These are phyloP conservation scores for Rhytidhysteron rufulum DNA, from an alignment of 2,329 filamentous ascomycete genomes.

Conservation along the genomic window DNA sequence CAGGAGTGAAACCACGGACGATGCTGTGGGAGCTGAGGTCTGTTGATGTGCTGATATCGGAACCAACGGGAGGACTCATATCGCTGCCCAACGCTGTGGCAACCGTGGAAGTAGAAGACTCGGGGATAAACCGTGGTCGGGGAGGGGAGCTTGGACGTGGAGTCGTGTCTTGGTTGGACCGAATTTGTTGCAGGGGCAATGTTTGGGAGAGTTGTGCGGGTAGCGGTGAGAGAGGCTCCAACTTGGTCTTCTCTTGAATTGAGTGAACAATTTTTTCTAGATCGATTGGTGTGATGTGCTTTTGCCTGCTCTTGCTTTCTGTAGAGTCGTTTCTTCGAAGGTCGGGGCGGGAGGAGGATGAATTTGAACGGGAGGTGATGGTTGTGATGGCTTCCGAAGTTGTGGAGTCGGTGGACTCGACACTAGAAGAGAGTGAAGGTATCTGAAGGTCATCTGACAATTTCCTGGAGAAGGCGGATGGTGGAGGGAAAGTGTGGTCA, in stretches of 20 bases:
- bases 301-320: constrained; percentile 67
- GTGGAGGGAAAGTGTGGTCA: constrained; percentile 39
- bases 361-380: constrained; percentile 42
- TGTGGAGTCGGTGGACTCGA: constrained; percentile 45
- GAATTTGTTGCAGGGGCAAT: constrained; percentile 8
- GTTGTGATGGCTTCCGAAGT: constrained; percentile 36
- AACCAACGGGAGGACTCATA: constrained; percentile 43
- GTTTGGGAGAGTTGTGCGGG: constrained; percentile 37
- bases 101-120: constrained; percentile 59
- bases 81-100: constrained; percentile 41
- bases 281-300: constrained; percentile 88
- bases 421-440: constrained; percentile 46
- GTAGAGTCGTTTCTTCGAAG: constrained; percentile 69
- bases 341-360: constrained; percentile 57
- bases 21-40: constrained; percentile 64
- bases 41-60: constrained; percentile 61
- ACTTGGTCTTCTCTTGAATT: constrained; percentile 77
- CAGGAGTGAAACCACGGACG: constrained; percentile 81
- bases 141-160: constrained; percentile 42
- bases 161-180: constrained; percentile 35
- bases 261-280: constrained; percentile 91
- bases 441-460: constrained; percentile 27
- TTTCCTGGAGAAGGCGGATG: constrained; percentile 29
- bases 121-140: constrained; percentile 46
- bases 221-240: constrained; percentile 55